A percentile compares a stretch with the other conserved stretches of the same genome.
phyloP scores from a whole-genome alignment of 345 rosid species.

The Salix koriyanagi region DNA sequence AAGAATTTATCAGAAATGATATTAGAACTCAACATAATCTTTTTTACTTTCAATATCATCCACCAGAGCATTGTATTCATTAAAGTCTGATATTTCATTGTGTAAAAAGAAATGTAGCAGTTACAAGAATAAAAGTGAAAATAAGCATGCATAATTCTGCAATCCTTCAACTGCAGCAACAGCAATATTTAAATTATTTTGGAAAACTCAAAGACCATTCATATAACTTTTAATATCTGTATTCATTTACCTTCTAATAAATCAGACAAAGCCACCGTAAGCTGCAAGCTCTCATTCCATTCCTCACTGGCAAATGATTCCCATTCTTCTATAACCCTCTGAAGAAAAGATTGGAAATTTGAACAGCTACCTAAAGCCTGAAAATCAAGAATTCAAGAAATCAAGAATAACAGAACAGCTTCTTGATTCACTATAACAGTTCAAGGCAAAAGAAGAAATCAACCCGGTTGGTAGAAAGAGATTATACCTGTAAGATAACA shows the following conservation, averaged over 20 bases:
- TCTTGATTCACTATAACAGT: not conserved
- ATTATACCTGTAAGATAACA: slow-evolving; percentile 71
- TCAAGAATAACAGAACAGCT: not conserved
- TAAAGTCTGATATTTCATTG: too few relatives aligned
- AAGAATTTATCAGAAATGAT: too few relatives aligned
- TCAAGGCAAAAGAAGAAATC: not conserved
- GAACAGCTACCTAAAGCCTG: slow-evolving; percentile 85
- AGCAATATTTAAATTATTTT: too few relatives aligned
- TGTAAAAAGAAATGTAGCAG: not conserved
- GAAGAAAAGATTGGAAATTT: slow-evolving; percentile 55
- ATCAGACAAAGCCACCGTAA: slow-evolving; percentile 54
- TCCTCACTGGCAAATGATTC: slow-evolving; percentile 28
- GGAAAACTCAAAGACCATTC: not conserved
- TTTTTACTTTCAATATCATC: too few relatives aligned
- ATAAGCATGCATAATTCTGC: not conserved
- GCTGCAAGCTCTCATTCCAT: slow-evolving; percentile 45
- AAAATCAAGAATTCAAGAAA: not conserved
- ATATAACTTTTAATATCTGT: not conserved
- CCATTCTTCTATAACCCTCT: slow-evolving; percentile 49
- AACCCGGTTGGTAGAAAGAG: slow-evolving; percentile 2
- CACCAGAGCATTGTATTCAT: not conserved
- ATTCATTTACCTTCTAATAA: slow-evolving; percentile 50
- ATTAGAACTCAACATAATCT: too few relatives aligned
- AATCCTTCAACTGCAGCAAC: not conserved
- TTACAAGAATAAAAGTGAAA: not conserved